Conservation (phyloP, 495 filamentous ascomycete species). For the Hyaloscypha hepaticicola region DNA sequence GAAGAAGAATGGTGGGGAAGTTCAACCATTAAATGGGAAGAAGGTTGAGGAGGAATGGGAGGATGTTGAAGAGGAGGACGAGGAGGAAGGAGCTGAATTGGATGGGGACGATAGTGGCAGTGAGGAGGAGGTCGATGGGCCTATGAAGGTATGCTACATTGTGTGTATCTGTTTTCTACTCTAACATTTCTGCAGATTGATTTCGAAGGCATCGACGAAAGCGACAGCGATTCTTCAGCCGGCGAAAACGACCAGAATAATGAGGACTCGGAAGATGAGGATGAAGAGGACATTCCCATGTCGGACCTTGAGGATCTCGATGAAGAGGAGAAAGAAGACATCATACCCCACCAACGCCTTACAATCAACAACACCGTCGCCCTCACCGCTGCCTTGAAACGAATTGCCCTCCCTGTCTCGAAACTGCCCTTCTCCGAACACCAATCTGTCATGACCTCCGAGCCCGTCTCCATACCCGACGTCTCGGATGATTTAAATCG, state of each 20-base stretch:
- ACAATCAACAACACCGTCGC: conserved; percentile 96
- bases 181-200: conserved; percentile 29
- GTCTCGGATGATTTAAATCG: conserved; percentile 85
- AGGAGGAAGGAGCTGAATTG: conserved; percentile 34
- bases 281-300: conserved; percentile 75
- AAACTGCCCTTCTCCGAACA: conserved; percentile 54
- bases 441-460: conserved; percentile 52
- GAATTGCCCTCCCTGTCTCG: conserved; percentile 65
- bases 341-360: conserved; percentile 85
- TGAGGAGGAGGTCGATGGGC: conserved; percentile 19
- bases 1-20: conserved; percentile 41
- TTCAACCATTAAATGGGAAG: conserved; percentile 46
- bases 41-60: conserved; percentile 36
- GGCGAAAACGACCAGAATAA: conserved; percentile 38
- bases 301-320: conserved; percentile 78
- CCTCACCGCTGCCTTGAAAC: conserved; percentile 71
- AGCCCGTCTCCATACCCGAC: conserved; percentile 56
- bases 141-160: conserved; percentile 18
- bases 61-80: conserved; percentile 21
- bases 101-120: conserved; percentile 42
- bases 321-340: conserved; percentile 78
- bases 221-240: conserved; percentile 33
- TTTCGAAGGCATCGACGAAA: conserved; percentile 40
- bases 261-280: conserved; percentile 42
- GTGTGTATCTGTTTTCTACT: background rate